Evolutionary conservation across 177 flowering plant genomes (phyloP).

Genomic region (Tripterygium wilfordii): DNA sequence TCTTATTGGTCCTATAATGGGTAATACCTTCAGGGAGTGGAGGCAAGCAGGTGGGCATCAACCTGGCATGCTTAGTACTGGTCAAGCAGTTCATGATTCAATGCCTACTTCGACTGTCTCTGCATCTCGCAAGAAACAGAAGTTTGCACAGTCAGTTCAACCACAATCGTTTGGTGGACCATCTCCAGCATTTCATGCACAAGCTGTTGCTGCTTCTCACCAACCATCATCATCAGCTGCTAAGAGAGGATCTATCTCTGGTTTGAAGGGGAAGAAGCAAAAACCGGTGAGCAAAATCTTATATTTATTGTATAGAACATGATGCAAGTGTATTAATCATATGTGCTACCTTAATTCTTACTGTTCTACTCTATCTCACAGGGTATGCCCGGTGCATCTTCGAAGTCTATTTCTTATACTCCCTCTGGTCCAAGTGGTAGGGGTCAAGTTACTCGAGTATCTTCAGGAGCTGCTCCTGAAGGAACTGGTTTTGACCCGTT

Average conservation of each 20-base stretch:
- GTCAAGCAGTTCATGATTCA: constrained; percentile 42
- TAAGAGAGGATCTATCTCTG: constrained; percentile 39
- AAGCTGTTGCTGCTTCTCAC: constrained; percentile 26
- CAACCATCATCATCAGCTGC: constrained; percentile 48
- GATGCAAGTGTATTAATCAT: background rate
- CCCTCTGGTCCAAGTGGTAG: constrained; percentile 54
- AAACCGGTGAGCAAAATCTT: constrained; percentile 38
- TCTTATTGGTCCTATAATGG: constrained; percentile 1
- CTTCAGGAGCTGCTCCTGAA: constrained; percentile 45
- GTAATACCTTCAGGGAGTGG: constrained; percentile 48
- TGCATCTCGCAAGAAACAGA: constrained; percentile 59
- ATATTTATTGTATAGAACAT: constrained; percentile 1
- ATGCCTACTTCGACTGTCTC: constrained; percentile 55
- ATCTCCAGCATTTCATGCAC: constrained; percentile 39
- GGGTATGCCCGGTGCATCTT: constrained; percentile 36
- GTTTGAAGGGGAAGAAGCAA: constrained; percentile 47
- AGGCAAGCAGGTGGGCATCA: constrained; percentile 43
- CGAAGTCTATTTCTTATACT: constrained; percentile 44
- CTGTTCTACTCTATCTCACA: constrained; percentile 6
- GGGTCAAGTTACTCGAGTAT: constrained; percentile 36
- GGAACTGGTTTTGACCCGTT: constrained; percentile 37
- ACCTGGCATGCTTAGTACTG: constrained; percentile 27
- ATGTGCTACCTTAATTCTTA: background rate
- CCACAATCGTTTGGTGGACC: constrained; percentile 49
- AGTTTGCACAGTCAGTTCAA: constrained; percentile 30